Base-by-base conservation (phyloP, 495 filamentous ascomycete genomes). In the Penicillium ochrochloron region DNA sequence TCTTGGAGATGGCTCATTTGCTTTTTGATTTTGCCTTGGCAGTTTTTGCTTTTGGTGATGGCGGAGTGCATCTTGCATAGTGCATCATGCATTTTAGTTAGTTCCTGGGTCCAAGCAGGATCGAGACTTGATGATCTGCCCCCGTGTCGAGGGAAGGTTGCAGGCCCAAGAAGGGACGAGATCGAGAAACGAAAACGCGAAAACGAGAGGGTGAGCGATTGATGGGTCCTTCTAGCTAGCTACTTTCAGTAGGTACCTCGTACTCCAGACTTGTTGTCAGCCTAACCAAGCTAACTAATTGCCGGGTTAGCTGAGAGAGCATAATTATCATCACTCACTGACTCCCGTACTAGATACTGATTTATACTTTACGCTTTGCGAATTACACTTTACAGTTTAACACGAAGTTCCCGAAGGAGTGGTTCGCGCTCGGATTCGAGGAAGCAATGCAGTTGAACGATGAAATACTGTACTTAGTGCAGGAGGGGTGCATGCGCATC, bases 331-430 rank as follows among this genome's bases (percentile, higher is more conserved):
- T 33, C 8, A 33, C 2, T 33, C 7, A 33, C 31, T 33, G 5
- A 33, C 31, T 33, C 8, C 8, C 31, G 31, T 33, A 17, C 12
- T 17, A 48, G 12, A 8, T 23, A 52, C 5, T 3, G 15, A 17
- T 31, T 31, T 52, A 31, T 52, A 52, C 11, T 56, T 56, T 37
- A 35, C 53, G 33, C 31, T 48, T 54, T 56, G 33, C 31, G n/a
- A 21, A 37, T 56, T 56, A 56, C 53, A 56, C 53, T 56, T 56
- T 56, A 56, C 53, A 56, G 53, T 56, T 56, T 56, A 21, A 56
- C 31, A 56, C 33, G 31, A 56, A 54, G 44, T 12, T 56, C n/a
- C 53, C 53, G 53, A 35, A 21, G 53, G 33, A 56, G 17, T 56
- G 53, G 53, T 56, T 56, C 53, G 53, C 53, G 31, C 31, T 35